Base-by-base conservation (phyloP, 106 monocot species). In the Platanthera guangdongensis region DNA sequence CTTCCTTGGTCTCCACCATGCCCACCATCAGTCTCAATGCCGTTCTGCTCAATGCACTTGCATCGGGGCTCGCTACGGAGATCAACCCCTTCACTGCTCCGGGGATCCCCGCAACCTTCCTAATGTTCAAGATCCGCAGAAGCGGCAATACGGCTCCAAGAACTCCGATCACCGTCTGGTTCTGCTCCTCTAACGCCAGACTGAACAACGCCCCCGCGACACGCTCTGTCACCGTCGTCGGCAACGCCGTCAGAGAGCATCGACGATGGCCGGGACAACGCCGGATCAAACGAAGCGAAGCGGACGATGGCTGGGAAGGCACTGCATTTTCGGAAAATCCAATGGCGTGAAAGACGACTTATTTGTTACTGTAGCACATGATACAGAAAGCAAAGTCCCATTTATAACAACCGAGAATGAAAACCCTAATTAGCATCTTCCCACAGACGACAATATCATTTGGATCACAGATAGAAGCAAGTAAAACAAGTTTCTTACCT, bases 131-230 rank as follows among this genome's bases (percentile, higher is more conserved):
- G 69, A 95, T 80, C 14, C 72, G 59, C 7, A 95, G 71, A n/a
- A 95, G 85, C 18, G 88, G 90, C 11, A 88, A 88, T 16, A 95
- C 77, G 1, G 92, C 88, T 15, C 92, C 95, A 4, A 95, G 84
- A 13, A 84, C 88, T 1, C 90, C 92, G 50, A 95, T 82, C 4
- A 82, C 87, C 10, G 83, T 83, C 68, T 80, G 77, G 81, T 90
- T 88, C 32, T 83, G 80, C 28, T 90, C 95, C 7, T 92, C 87
- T 30, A 85, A 46, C 9, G 90, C 69, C 14, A 95, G 87, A 71
- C 92, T 92, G 71, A 88, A 87, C 60, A 95, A 22, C 7, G 88
- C 92, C 4, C 84, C 92, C 11, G 88, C 95, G 4, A 90, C 90
- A 78, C 90, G 81, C 69, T 83, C 85, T 12, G 85, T 80, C 52